Evolutionary conservation across 495 filamentous ascomycete genomes (phyloP), one percentile per base, ranked within the genome.

Genomic region (Tuber umbilicatum): DNA sequence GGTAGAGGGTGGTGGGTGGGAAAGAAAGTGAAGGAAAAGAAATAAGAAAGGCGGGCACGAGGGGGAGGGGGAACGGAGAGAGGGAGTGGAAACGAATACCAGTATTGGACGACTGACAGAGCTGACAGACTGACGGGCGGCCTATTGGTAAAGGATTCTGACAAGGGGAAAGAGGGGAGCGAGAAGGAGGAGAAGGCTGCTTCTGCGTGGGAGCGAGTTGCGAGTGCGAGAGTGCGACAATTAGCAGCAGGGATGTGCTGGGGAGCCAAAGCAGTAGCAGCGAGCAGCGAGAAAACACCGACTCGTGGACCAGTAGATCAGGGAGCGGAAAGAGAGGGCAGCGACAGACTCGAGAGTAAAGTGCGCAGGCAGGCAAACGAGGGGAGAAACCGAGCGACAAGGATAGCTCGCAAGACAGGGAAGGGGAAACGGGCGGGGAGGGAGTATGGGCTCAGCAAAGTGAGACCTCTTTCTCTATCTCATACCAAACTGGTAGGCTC

Each of bases 1-100:
- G 21, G 45, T 17, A 4, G 45, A 17, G 42, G 68, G 68, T 27
- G 67, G 31, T 45, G 69, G 42, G 60, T 71, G 39, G 73, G 72
- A 74, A 78, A 68, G 64, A n/a, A 69, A n/a, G 55, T 70, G 71
- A 77, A 77, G 27, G 69, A 73, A 37, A 71, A 72, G 39, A 73
- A 39, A 31, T 67, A 38, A 77, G 42, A 71, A 69, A n/a, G 37
- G 70, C 74, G 76, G 70, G 68, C 74, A 55, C 64, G 38, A 73
- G 70, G 43, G 39, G 70, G 68, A 45, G 68, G 16, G 75, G 67
- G 38, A 73, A 67, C 68, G 74, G 71, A 69, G 50, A 77, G 72
- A 40, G 74, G 73, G 71, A 47, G 19, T 23, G 45, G 45, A 21
- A 47, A 47, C 19, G 3, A 47, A 21, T 21, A 47, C 5, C 14